A percentile compares a stretch with the other conserved stretches of the same genome.
phyloP scores from a whole-genome alignment of 192 early-diverging fungal species.

The Rhizophagus prolifer region DNA sequence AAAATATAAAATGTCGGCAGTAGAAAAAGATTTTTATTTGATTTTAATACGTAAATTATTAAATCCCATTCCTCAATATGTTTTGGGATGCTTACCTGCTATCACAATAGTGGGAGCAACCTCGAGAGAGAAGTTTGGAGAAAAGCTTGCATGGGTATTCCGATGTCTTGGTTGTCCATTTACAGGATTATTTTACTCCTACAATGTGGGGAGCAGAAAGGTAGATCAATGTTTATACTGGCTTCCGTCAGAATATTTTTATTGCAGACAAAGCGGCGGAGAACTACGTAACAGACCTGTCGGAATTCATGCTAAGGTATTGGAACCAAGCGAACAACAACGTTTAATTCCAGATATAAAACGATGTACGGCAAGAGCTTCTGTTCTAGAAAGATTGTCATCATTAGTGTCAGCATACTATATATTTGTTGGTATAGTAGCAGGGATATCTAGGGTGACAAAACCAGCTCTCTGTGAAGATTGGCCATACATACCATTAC shows the following conservation, averaged over 20 bases:
- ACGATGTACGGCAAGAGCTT: neutral
- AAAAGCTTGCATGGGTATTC: neutral
- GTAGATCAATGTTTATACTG: neutral
- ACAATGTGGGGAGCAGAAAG: neutral
- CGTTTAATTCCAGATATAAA: neutral
- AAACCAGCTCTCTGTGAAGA: neutral
- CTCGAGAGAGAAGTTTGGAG: neutral
- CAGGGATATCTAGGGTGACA: neutral
- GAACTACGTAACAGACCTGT: no score
- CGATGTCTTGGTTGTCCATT: neutral
- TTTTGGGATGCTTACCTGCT: neutral
- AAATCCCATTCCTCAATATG: neutral
- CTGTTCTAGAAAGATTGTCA: neutral
- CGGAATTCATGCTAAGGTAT: no score
- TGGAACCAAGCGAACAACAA: no score
- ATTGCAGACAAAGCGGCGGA: no score
- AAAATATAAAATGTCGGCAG: no score
- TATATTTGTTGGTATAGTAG: constrained; percentile 3
- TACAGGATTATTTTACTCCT: neutral
- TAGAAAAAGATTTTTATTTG: no score
- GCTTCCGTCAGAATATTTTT: neutral
- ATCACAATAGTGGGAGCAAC: neutral
- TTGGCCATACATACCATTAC: neutral
- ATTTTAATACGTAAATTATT: neutral
- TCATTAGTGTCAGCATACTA: constrained; percentile 1